Evolutionary conservation across 192 early-diverging fungal species (phyloP), one percentile per base, ranked within the genome.

Genomic region (Entophlyctis helioformis): DNA sequence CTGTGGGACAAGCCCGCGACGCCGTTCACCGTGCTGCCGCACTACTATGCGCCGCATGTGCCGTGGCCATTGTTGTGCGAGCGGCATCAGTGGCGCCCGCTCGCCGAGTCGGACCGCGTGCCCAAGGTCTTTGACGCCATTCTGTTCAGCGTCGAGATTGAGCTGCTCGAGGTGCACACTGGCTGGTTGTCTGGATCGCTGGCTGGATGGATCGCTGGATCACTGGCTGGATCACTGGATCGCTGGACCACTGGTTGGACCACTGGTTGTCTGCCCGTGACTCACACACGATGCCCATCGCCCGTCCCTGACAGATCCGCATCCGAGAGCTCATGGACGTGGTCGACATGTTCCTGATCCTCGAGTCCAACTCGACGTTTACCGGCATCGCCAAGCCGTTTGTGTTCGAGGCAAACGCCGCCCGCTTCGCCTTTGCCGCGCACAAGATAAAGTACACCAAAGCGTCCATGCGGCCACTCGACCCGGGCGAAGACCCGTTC

Each of bases 81-180:
- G 16, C 44, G 60, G 2, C 69, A 79, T 41, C 67, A 67, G 13
- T 79, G 80, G 80, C 54, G 36, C 10, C 33, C 46, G 20, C 3
- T n/a, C 2, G 38, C 21, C 3, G 3, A 28, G 0, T 26, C 7
- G 1, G 35, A 20, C 12, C 20, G n/a, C 1, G 36, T 18, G 2
- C 37, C 39, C 4, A 57, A 56, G 16, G 62, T 82, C 1, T 65
- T 57, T n/a, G 80, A 79, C 40, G 76, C 77, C 13, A 58, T 74
- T 11, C 54, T 79, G 16, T 79, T 82, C 45, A 76, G 70, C 46
- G 62, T 75, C 1, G 76, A 82, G 48, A 54, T 82, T 22, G 80
- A 82, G 21, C 50, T 82, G 39, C 63, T 79, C 19, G 76, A 82
- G n/a, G n/a, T n/a, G n/a, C n/a, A n/a, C n/a, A n/a, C n/a, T n/a